Evolutionary conservation across 2,329 filamentous ascomycete species (phyloP).

Genomic region (Colletotrichum sp.): DNA sequence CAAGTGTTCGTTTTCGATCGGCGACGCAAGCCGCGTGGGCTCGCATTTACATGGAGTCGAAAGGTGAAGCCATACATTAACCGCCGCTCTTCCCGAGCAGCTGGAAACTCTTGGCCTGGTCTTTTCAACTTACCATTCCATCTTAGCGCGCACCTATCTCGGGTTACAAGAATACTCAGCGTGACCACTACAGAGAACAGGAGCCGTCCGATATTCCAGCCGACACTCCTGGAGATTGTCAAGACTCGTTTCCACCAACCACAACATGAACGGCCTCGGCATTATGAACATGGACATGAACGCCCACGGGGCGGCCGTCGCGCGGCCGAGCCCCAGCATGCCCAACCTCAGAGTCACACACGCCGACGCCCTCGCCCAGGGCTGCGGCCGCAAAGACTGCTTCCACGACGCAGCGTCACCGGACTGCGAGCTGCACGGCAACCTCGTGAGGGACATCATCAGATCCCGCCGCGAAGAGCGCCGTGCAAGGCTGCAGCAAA

Average conservation of each 20-base stretch:
- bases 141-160: neutral
- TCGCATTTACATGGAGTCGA: neutral
- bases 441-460: constrained; percentile 16
- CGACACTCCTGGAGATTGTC: neutral
- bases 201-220: neutral
- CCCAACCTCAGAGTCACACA: neutral
- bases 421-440: constrained; percentile 11
- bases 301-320: neutral
- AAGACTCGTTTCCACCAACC: neutral
- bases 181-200: neutral
- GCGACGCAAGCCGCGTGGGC: neutral
- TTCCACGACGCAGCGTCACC: neutral
- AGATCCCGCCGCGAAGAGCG: constrained; percentile 7
- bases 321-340: neutral
- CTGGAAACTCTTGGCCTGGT: neutral
- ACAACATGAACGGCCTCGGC: neutral
- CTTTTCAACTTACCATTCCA: neutral
- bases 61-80: neutral
- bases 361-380: neutral
- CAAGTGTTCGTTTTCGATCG: neutral
- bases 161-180: neutral
- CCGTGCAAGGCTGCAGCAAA: constrained; percentile 10
- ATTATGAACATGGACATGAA: neutral
- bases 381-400: constrained; percentile 3
- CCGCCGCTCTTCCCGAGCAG: neutral